These are phyloP conservation scores for Ophiostoma angusticollis DNA, from an alignment of 2,329 filamentous ascomycete species.

Conservation along the genomic window DNA sequence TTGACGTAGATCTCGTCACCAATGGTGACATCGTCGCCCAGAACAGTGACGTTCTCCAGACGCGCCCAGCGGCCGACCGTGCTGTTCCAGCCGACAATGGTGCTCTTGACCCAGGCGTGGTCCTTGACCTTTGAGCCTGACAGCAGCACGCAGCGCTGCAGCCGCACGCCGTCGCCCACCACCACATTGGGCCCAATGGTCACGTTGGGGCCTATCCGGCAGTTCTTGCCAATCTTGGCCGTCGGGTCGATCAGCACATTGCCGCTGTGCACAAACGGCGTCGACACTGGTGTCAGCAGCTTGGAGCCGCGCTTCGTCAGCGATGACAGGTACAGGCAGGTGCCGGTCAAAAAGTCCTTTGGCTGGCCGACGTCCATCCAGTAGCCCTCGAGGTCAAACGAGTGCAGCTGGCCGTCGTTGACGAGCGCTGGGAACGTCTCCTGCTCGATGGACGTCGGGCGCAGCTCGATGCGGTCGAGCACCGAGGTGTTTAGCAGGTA, in stretches of 20 bases:
- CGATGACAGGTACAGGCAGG: conserved; percentile 89
- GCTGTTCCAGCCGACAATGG: conserved; percentile 98
- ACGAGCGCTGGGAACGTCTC: conserved; percentile 95
- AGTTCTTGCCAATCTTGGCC: conserved; percentile 96
- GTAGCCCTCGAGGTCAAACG: conserved; percentile 92
- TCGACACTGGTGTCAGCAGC: conserved; percentile 58
- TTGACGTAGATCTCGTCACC: conserved; percentile 98
- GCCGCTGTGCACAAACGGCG: conserved; percentile 78
- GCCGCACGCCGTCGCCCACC: conserved; percentile 81
- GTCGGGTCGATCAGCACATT: conserved; percentile 92
- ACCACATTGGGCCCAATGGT: conserved; percentile 89
- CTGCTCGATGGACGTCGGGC: conserved; percentile 95
- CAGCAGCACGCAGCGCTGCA: conserved; percentile 86
- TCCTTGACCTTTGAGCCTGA: conserved; percentile 92
- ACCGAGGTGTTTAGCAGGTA: conserved; percentile 95
- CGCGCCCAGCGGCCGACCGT: conserved; percentile 90
- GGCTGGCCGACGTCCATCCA: conserved; percentile 99
- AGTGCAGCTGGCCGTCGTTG: conserved; percentile 81
- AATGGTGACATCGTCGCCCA: conserved; percentile 95
- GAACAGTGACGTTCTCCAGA: conserved; percentile 93
- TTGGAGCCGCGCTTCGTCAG: conserved; percentile 83
- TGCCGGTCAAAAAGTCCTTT: conserved; percentile 94
- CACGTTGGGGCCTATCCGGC: conserved; percentile 93
- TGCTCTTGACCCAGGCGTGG: conserved; percentile 97
- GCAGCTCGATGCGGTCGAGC: conserved; percentile 82